phyloP scores from a whole-genome alignment of 228 moss, liverwort and hornwort species.

The Sphagnum fallax region DNA sequence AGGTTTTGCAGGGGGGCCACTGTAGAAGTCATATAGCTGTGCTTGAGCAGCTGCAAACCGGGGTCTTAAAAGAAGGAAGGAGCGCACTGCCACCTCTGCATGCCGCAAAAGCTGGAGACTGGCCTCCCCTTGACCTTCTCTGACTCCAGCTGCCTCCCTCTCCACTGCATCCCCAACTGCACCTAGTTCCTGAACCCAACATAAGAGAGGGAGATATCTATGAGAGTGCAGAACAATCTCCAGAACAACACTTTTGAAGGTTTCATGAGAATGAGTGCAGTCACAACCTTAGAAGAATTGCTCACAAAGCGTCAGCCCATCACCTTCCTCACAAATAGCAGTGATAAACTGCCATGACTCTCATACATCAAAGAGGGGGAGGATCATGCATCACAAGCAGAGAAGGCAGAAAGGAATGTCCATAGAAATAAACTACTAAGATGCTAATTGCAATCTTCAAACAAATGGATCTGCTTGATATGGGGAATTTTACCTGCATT shows the following conservation, averaged over 20 bases:
- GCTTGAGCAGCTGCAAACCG: constrained; percentile 70
- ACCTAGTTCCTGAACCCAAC: constrained; percentile 64
- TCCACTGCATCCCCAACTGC: constrained; percentile 72
- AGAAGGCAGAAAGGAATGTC: too few relatives aligned
- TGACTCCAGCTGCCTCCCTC: constrained; percentile 62
- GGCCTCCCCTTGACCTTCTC: constrained; percentile 58
- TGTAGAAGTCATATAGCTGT: constrained; percentile 76
- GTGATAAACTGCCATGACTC: too few relatives aligned
- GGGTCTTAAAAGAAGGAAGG: constrained; percentile 68
- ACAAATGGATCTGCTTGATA: too few relatives aligned
- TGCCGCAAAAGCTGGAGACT: constrained; percentile 70
- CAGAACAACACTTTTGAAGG: not conserved
- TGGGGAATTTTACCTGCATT: constrained; percentile 49
- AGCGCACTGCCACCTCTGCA: constrained; percentile 89
- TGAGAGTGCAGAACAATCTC: not conserved
- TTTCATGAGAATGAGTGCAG: not conserved
- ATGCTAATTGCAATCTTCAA: too few relatives aligned
- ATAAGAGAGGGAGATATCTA: not conserved
- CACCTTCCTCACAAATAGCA: too few relatives aligned
- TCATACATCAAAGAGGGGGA: too few relatives aligned
- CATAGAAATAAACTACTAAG: too few relatives aligned
- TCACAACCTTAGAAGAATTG: too few relatives aligned
- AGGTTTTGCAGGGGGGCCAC: constrained; percentile 76
- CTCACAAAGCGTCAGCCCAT: too few relatives aligned
- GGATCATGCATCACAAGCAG: too few relatives aligned